Conservation (phyloP, 148 eudicot species). For the Rhododendron simsii region DNA sequence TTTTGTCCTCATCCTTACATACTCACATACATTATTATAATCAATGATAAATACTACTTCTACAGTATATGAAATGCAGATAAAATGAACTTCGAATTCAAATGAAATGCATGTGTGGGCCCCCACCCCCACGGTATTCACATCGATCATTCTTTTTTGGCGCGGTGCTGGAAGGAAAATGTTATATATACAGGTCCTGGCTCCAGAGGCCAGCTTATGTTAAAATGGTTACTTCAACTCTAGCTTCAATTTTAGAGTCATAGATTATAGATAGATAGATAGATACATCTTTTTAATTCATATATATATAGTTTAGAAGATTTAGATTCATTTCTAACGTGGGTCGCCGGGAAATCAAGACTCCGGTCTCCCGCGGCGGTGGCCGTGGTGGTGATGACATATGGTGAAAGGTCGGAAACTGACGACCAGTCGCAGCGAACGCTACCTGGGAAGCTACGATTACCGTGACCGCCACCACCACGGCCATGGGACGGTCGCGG, state of each 20-base stretch:
- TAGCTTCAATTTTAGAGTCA: background rate
- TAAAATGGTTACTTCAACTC: background rate
- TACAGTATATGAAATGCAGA: slow-evolving; percentile 21
- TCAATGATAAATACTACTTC: background rate
- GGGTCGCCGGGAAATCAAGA: slow-evolving; percentile 10
- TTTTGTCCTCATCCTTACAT: slow-evolving; percentile 9
- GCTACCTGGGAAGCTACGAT: slow-evolving; percentile 42
- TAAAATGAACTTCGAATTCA: slow-evolving; percentile 44
- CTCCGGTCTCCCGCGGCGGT: background rate
- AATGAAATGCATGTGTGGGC: slow-evolving; percentile 19
- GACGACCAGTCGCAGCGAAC: slow-evolving; percentile 71
- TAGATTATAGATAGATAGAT: background rate
- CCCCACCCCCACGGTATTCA: background rate
- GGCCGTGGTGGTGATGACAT: slow-evolving; percentile 1
- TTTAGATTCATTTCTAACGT: background rate
- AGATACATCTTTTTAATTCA: background rate
- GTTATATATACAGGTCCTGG: slow-evolving; percentile 24
- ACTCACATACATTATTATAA: background rate
- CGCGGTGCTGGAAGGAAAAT: background rate
- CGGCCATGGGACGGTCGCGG: slow-evolving; percentile 13
- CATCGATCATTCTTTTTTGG: background rate
- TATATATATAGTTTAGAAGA: background rate
- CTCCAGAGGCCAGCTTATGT: slow-evolving; percentile 13
- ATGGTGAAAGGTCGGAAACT: slow-evolving; percentile 86
- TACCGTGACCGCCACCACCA: slow-evolving; percentile 6